These are phyloP conservation scores for Pythium guiyangense DNA, from an alignment of 352 stramenopile species.

Conservation along the genomic window DNA sequence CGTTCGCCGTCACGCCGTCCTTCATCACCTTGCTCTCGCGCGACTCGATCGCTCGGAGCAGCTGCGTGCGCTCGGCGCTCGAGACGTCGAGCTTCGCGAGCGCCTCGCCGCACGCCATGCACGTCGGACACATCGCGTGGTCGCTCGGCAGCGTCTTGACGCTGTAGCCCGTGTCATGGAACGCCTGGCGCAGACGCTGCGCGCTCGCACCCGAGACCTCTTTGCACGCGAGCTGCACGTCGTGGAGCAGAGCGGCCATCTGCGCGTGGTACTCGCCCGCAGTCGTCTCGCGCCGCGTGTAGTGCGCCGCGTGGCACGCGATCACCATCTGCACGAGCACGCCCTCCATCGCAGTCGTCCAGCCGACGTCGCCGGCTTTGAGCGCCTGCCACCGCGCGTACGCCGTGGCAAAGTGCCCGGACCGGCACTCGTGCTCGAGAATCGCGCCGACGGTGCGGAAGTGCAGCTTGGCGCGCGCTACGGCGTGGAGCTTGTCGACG, in stretches of 20 bases:
- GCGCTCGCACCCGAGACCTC: slow-evolving; percentile 50
- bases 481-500: slow-evolving; percentile 29
- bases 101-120: slow-evolving; percentile 27
- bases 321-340: slow-evolving; percentile 64
- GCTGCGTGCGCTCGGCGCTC: slow-evolving; percentile 30
- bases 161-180: slow-evolving; percentile 28
- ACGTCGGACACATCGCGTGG: slow-evolving; percentile 30
- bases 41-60: slow-evolving; percentile 56
- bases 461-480: slow-evolving; percentile 37
- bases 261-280: slow-evolving; percentile 30
- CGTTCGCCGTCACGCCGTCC: slow-evolving; percentile 33
- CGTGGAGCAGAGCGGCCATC: slow-evolving; percentile 59
- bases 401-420: slow-evolving; percentile 34
- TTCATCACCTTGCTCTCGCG: slow-evolving; percentile 38
- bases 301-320: no score
- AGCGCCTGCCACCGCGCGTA: slow-evolving; percentile 52
- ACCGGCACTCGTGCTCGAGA: slow-evolving; percentile 44
- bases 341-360: slow-evolving; percentile 72
- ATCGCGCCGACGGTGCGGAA: slow-evolving; percentile 69
- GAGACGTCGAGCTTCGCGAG: slow-evolving; percentile 45
- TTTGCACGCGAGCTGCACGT: slow-evolving; percentile 48
- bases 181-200: slow-evolving; percentile 32
- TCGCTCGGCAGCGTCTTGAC: slow-evolving; percentile 38
- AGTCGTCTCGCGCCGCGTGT: no score
- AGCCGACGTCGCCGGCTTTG: slow-evolving; percentile 54